phyloP scores from a whole-genome alignment of 768 basidiomycete species.

The Hericium erinaceus region DNA sequence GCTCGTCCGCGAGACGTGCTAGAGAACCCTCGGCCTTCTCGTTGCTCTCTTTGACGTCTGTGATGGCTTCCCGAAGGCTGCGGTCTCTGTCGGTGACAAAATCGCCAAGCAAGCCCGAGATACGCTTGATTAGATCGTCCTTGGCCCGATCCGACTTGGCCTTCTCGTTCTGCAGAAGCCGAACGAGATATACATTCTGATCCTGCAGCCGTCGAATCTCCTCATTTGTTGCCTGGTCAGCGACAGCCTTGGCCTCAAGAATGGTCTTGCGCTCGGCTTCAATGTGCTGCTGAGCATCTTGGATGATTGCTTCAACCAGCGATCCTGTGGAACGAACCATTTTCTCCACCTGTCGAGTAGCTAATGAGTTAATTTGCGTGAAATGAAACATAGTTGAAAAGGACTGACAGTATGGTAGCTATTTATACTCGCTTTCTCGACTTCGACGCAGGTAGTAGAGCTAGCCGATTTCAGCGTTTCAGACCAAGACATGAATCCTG shows the following conservation, averaged over 20 bases:
- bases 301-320: conserved; percentile 50
- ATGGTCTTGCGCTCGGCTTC: conserved; percentile 43
- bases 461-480: conserved; percentile 40
- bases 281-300: conserved; percentile 49
- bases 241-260: conserved; percentile 38
- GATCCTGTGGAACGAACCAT: conserved; percentile 49
- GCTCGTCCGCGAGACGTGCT: conserved; percentile 36
- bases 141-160: conserved; percentile 56
- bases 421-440: conserved; percentile 32
- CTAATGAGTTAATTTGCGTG: background rate
- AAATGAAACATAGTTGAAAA: background rate
- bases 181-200: conserved; percentile 59
- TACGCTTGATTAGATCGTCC: conserved; percentile 64
- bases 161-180: conserved; percentile 59
- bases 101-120: conserved; percentile 62
- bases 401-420: conserved; percentile 37
- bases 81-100: conserved; percentile 64
- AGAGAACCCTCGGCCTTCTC: conserved; percentile 42
- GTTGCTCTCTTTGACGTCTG: conserved; percentile 46
- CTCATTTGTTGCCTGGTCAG: conserved; percentile 34
- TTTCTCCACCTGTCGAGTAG: conserved; percentile 35
- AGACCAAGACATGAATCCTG: conserved; percentile 47
- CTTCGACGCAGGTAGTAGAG: conserved; percentile 36
- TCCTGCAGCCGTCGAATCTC: conserved; percentile 55
- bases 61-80: conserved; percentile 50